Evolutionary conservation across 225 moss, liverwort and hornwort genomes (phyloP), one percentile per base, ranked within the genome.

Genomic region (Climacium dendroides): DNA sequence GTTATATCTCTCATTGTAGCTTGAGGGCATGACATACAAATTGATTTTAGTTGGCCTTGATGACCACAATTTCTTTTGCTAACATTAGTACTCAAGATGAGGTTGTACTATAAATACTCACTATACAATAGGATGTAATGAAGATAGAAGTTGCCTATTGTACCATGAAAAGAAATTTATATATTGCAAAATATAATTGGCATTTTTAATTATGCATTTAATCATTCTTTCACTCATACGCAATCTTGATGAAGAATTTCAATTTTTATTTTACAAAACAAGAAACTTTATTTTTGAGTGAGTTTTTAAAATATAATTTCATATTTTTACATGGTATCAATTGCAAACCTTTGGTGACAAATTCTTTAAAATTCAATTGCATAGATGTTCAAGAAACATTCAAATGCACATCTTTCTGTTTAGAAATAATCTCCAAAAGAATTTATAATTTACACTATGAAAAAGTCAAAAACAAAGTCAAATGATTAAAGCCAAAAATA

Each of bases 281-380:
- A 7, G 0, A 30, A 2, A 1, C 4, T 74, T 32, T 7, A 75
- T 13, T 22, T 22, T 0, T 0, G n/a, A 3, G 2, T 23, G 23
- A 19, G 8, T 50, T 50, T 74, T 12, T 19, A 11, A 19, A 74
- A 12, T 32, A 20, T 4, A 12, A 19, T 70, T 41, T 70, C 12
- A 25, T 43, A 15, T 1, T 15, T 43, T 71, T 2, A 15, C 4
- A 24, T 13, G 2, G 39, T 19, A 19, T 48, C 4, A 3, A 48
- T 74, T 48, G 32, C 29, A 48, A 73, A 12, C 4, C 7, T 20
- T 32, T 48, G 2, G 32, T 29, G 19, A 12, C 12, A 12, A 74
- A 74, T 19, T 48, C 0, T 2, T 30, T 3, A 73, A 29, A 74
- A 74, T 6, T 32, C 20, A 20, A 35, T 52, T 13, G 5, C 1